Evolutionary conservation across 176 grass and related monocot species (phyloP).

Genomic region (Urochloa ruziziensis): DNA sequence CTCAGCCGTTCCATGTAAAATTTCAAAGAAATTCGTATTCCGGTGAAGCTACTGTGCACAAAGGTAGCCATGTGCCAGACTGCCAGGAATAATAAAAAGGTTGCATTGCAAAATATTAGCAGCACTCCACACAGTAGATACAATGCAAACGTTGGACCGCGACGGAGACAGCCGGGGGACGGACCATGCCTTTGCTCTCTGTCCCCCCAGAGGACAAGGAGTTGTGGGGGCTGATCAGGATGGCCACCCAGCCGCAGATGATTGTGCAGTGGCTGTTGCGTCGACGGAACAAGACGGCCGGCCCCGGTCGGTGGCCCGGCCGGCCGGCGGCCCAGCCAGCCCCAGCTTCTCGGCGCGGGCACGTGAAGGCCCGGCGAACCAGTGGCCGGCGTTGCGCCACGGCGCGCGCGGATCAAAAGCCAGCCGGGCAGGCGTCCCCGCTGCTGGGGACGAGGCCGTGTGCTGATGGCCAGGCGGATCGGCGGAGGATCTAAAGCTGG

Average conservation of each 20-base stretch:
- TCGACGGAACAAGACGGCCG: constrained; percentile 1
- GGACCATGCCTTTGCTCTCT: not conserved
- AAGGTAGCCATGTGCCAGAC: not conserved
- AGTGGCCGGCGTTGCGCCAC: constrained; percentile 14
- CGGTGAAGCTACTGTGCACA: too few relatives aligned
- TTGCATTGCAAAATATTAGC: not conserved
- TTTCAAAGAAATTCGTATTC: too few relatives aligned
- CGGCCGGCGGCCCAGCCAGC: not conserved
- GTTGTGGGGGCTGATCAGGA: constrained; percentile 4
- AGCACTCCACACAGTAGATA: not conserved
- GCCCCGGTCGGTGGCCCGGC: constrained; percentile 23
- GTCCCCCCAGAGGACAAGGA: not conserved
- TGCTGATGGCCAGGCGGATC: not conserved
- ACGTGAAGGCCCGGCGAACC: constrained; percentile 27
- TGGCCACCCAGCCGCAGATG: not conserved
- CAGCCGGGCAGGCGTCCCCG: not conserved
- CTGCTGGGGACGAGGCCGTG: too few relatives aligned
- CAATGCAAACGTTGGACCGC: not conserved
- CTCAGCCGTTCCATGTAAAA: too few relatives aligned
- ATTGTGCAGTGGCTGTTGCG: not conserved
- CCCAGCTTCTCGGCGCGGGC: not conserved
- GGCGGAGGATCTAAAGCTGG: not conserved
- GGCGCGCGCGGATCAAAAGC: not conserved
- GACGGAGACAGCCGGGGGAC: not conserved
- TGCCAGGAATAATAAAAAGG: not conserved